Conservation (phyloP, 1,284 basidiomycete genomes). For the Phellinidium pouzarii region DNA sequence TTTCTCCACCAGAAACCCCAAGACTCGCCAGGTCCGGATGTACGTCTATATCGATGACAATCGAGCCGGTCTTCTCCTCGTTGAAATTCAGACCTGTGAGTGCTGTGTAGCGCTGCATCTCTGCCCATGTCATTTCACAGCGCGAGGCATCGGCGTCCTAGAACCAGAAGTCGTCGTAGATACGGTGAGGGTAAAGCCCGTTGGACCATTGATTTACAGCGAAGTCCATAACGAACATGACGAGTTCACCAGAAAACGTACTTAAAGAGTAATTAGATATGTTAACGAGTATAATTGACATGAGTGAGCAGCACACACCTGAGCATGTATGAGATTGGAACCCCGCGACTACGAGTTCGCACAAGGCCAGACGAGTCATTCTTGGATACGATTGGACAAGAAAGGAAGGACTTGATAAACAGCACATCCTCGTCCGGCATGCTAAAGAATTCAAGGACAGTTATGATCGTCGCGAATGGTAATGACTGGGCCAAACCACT, state of each 20-base stretch:
- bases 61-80: constrained; percentile 34
- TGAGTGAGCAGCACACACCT: constrained; percentile 14
- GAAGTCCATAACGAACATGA: constrained; percentile 39
- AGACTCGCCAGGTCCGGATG: background rate
- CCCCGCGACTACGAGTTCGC: constrained; percentile 17
- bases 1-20: constrained; percentile 30
- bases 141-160: constrained; percentile 30
- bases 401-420: constrained; percentile 34
- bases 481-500: constrained; percentile 43
- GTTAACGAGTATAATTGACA: background rate
- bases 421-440: constrained; percentile 31
- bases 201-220: constrained; percentile 34
- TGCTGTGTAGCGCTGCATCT: constrained; percentile 32
- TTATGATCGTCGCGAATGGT: constrained; percentile 34
- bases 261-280: constrained; percentile 9
- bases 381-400: constrained; percentile 21
- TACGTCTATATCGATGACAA: constrained; percentile 25
- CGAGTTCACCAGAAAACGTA: constrained; percentile 31
- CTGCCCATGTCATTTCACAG: constrained; percentile 31
- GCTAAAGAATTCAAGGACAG: constrained; percentile 35
- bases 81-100: constrained; percentile 34
- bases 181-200: constrained; percentile 34
- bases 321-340: constrained; percentile 26
- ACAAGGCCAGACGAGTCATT: constrained; percentile 10
- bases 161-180: constrained; percentile 38